These are phyloP conservation scores for Coleophoma eucalyptorum DNA, from an alignment of 2,329 filamentous ascomycete species.

Conservation along the genomic window DNA sequence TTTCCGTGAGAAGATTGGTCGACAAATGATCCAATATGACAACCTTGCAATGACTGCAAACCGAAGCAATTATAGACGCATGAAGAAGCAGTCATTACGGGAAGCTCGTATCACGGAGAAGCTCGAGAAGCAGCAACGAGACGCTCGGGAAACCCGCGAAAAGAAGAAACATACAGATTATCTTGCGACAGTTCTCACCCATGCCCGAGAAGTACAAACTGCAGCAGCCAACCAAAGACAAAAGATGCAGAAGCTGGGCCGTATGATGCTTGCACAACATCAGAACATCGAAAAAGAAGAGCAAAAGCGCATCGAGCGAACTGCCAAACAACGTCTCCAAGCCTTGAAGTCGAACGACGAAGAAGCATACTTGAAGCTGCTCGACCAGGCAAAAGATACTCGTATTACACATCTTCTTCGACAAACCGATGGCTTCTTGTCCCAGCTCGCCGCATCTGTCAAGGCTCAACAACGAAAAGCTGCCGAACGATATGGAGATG, in stretches of 20 bases:
- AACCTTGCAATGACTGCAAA: conserved; percentile 98
- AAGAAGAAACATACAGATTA: conserved; percentile 97
- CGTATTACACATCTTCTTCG: conserved; percentile 96
- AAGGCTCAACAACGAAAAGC: conserved; percentile 88
- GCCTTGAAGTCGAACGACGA: conserved; percentile 98
- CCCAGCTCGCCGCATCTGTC: conserved; percentile 91
- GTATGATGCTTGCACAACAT: conserved; percentile 85
- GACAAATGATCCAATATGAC: conserved; percentile 92
- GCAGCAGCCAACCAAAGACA: conserved; percentile 62
- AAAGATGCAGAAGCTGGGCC: conserved; percentile 82
- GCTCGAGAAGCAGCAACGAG: conserved; percentile 96
- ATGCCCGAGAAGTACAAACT: conserved; percentile 73
- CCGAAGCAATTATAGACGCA: conserved; percentile 80
- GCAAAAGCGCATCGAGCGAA: conserved; percentile 96
- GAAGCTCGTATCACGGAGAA: conserved; percentile 98
- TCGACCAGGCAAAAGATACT: conserved; percentile 98
- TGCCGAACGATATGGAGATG: conserved; percentile 72
- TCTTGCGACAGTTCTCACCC: conserved; percentile 78
- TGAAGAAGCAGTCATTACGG: conserved; percentile 95
- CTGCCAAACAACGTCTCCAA: conserved; percentile 98
- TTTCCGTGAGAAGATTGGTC: conserved; percentile 80
- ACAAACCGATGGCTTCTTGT: conserved; percentile 96
- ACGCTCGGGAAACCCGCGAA: conserved; percentile 91
- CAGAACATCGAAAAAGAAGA: conserved; percentile 98
- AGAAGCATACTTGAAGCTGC: conserved; percentile 95